Conservation (phyloP, 352 stramenopile species). For the Pythium volutum region DNA sequence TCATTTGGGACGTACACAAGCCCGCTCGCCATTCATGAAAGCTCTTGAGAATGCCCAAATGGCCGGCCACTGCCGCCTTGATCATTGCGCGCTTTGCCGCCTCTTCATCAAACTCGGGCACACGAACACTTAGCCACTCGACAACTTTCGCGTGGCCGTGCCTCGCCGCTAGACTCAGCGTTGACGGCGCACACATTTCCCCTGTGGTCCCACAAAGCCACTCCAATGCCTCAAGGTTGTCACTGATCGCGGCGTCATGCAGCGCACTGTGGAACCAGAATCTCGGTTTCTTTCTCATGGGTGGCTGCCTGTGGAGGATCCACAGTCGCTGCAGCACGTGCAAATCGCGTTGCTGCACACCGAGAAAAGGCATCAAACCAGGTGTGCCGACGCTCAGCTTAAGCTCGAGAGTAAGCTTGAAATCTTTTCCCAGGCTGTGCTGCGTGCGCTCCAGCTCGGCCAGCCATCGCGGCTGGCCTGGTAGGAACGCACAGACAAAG, state of each 20-base stretch:
- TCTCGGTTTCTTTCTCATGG: conserved; percentile 6
- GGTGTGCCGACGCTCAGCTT: conserved; percentile 7
- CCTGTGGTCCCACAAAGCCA: conserved; percentile 12
- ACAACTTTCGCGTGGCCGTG: conserved; percentile 17
- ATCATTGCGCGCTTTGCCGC: neutral
- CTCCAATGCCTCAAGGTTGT: conserved; percentile 13
- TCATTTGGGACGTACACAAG: neutral
- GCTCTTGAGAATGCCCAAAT: conserved; percentile 17
- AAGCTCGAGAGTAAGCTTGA: neutral
- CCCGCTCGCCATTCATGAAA: neutral
- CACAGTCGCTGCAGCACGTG: conserved; percentile 12
- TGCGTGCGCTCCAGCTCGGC: conserved; percentile 10
- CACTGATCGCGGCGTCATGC: conserved; percentile 3
- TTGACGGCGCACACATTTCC: neutral
- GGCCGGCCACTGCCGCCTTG: conserved; percentile 14
- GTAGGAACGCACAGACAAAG: conserved; percentile 11
- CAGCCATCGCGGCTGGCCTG: conserved; percentile 17
- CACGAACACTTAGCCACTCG: conserved; percentile 12
- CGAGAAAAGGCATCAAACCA: conserved; percentile 18
- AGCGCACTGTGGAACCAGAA: conserved; percentile 13
- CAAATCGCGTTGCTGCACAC: conserved; percentile 11
- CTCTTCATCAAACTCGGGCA: neutral
- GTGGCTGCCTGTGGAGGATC: conserved; percentile 11
- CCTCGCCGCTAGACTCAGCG: conserved; percentile 4
- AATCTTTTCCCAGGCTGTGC: neutral